Evolutionary conservation across 202 grass and related monocot species (phyloP).

Genomic region (Tripidium arundinaceum): DNA sequence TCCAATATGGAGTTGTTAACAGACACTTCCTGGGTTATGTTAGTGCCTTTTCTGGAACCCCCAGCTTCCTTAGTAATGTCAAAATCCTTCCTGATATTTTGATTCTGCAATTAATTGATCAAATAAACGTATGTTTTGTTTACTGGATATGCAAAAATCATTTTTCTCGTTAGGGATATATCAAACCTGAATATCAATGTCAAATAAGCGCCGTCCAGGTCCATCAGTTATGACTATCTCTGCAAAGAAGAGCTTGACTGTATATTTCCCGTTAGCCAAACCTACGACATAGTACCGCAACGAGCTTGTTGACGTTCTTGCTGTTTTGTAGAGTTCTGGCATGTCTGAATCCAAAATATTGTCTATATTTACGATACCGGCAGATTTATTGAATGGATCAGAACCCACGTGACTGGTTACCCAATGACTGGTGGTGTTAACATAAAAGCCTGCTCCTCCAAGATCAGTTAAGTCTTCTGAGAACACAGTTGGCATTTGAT

Average conservation of each 20-base stretch:
- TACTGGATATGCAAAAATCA: neutral
- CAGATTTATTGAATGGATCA: constrained; percentile 27
- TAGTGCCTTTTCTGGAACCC: constrained; percentile 15
- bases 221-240: constrained; percentile 48
- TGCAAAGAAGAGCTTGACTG: constrained; percentile 47
- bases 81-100: constrained; percentile 33
- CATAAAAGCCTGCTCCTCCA: constrained; percentile 37
- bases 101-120: constrained; percentile 28
- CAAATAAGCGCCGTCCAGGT: constrained; percentile 45
- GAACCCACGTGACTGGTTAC: constrained; percentile 41
- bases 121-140: neutral
- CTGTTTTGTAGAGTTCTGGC: constrained; percentile 38
- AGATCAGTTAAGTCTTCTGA: constrained; percentile 32
- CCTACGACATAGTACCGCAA: constrained; percentile 46
- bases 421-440: constrained; percentile 35
- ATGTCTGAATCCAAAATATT: neutral
- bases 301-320: constrained; percentile 44
- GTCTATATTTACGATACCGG: constrained; percentile 16
- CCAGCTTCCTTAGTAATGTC: constrained; percentile 47
- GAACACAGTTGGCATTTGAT: constrained; percentile 16
- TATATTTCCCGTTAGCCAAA: constrained; percentile 39
- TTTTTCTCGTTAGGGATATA: neutral
- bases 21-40: constrained; percentile 18
- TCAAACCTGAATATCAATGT: constrained; percentile 65
- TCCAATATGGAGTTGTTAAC: constrained; percentile 18